Percentiles rank a stretch among this genome's conserved stretches.
Conservation (phyloP, 2,329 filamentous ascomycete genomes). For the Ascochyta pisi region DNA sequence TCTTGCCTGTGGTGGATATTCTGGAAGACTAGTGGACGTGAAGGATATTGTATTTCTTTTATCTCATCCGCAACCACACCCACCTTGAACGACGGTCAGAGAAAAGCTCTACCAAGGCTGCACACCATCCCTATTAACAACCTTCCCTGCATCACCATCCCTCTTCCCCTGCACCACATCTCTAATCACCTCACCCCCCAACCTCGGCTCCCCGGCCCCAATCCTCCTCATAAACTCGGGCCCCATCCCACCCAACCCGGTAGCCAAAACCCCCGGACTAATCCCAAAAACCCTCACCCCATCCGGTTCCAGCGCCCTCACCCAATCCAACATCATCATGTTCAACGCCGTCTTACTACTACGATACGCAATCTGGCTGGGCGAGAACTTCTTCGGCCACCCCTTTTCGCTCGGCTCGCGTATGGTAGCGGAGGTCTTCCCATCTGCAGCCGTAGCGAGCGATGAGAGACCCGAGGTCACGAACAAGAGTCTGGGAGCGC, state of each 20-base stretch:
- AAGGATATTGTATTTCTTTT: too few species aligned
- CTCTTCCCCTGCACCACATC: slow-evolving; percentile 51
- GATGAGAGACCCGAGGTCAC: not conserved
- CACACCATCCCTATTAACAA: slow-evolving; percentile 44
- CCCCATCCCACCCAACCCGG: slow-evolving; percentile 48
- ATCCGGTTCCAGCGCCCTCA: slow-evolving; percentile 52
- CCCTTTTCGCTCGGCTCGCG: slow-evolving; percentile 37
- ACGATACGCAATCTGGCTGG: slow-evolving; percentile 48
- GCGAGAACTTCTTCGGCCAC: slow-evolving; percentile 54
- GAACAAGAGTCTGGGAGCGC: not conserved
- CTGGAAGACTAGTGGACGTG: too few species aligned
- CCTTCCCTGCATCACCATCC: slow-evolving; percentile 49
- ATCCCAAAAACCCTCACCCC: slow-evolving; percentile 57
- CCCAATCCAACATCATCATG: slow-evolving; percentile 60
- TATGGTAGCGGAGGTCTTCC: not conserved
- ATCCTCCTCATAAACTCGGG: slow-evolving; percentile 44
- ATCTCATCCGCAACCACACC: too few species aligned
- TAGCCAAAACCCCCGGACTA: slow-evolving; percentile 57
- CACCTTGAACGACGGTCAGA: too few species aligned
- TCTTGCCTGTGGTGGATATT: too few species aligned
- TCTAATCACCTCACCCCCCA: slow-evolving; percentile 48
- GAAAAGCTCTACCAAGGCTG: slow-evolving; percentile 46
- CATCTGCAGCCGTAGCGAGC: not conserved
- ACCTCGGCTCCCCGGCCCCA: slow-evolving; percentile 47
- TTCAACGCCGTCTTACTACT: slow-evolving; percentile 56